These are phyloP conservation scores for Nicotiana noctiflora DNA, from an alignment of 257 asterid genomes.

Conservation along the genomic window DNA sequence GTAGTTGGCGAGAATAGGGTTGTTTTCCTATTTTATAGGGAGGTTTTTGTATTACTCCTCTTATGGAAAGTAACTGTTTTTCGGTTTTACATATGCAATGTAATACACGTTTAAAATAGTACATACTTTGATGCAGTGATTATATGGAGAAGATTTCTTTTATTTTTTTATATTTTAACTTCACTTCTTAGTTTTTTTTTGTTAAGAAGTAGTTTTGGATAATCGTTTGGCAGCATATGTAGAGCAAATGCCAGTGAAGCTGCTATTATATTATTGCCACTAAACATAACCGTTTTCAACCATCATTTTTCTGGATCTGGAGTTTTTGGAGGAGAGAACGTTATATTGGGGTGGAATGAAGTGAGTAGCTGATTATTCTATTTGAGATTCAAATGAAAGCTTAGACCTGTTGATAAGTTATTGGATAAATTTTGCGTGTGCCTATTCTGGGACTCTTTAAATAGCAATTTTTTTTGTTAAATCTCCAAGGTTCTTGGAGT, in stretches of 20 bases:
- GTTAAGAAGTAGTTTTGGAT: conserved; percentile 16
- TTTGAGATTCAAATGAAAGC: not conserved
- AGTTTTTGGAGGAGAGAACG: conserved; percentile 91
- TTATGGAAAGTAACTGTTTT: too few relatives aligned
- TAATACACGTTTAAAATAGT: too few relatives aligned
- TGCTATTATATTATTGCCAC: conserved; percentile 84
- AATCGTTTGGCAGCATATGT: conserved; percentile 62
- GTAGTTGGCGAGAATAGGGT: too few relatives aligned
- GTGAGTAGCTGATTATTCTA: too few relatives aligned
- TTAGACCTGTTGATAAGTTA: not conserved
- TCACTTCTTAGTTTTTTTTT: not conserved
- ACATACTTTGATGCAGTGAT: not conserved
- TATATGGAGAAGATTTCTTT: not conserved
- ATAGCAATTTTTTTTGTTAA: too few relatives aligned
- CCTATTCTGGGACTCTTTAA: too few relatives aligned
- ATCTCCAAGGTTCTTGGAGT: too few relatives aligned
- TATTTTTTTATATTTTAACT: not conserved
- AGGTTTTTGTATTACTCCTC: too few relatives aligned
- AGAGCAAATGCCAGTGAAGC: conserved; percentile 98
- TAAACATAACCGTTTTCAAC: conserved; percentile 73
- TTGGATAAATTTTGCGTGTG: not conserved
- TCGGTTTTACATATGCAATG: too few relatives aligned
- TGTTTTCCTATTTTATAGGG: too few relatives aligned
- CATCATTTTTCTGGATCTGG: conserved; percentile 98
- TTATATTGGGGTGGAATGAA: conserved; percentile 90